Percentiles rank a stretch among this genome's conserved stretches.
These are phyloP conservation scores for Gamarada debralockiae DNA, from an alignment of 495 filamentous ascomycete genomes.

Conservation along the genomic window DNA sequence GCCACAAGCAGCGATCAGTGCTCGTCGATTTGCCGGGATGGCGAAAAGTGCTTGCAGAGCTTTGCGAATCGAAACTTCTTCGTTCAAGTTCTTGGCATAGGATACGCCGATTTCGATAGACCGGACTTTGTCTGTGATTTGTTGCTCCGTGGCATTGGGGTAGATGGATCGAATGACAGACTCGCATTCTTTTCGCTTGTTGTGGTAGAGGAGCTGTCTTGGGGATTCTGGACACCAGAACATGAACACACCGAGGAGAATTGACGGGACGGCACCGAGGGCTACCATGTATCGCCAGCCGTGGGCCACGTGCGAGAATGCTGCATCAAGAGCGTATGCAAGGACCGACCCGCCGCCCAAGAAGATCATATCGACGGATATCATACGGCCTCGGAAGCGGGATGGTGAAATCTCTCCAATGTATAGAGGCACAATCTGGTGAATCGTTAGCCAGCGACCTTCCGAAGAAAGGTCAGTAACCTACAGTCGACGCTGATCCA, in stretches of 20 bases:
- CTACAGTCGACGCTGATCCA: constrained; percentile 32
- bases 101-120: neutral
- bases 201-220: constrained; percentile 44
- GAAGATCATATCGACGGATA: constrained; percentile 49
- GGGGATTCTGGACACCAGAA: constrained; percentile 47
- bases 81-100: neutral
- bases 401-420: constrained; percentile 44
- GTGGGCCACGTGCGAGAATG: constrained; percentile 37
- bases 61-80: neutral
- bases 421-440: constrained; percentile 38
- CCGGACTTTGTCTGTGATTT: neutral
- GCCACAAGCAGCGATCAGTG: constrained; percentile 37
- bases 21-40: neutral
- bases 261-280: constrained; percentile 41
- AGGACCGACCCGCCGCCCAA: constrained; percentile 48
- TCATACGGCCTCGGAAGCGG: constrained; percentile 46
- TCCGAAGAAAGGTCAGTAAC: neutral
- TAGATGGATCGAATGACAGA: neutral
- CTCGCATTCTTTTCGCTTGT: constrained; percentile 29
- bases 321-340: constrained; percentile 43
- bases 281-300: constrained; percentile 49
- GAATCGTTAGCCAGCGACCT: constrained; percentile 20
- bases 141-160: neutral
- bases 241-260: constrained; percentile 36
- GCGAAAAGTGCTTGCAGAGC: neutral